Evolutionary conservation across 2,329 filamentous ascomycete genomes (phyloP).

Genomic region (Penicillium freii): DNA sequence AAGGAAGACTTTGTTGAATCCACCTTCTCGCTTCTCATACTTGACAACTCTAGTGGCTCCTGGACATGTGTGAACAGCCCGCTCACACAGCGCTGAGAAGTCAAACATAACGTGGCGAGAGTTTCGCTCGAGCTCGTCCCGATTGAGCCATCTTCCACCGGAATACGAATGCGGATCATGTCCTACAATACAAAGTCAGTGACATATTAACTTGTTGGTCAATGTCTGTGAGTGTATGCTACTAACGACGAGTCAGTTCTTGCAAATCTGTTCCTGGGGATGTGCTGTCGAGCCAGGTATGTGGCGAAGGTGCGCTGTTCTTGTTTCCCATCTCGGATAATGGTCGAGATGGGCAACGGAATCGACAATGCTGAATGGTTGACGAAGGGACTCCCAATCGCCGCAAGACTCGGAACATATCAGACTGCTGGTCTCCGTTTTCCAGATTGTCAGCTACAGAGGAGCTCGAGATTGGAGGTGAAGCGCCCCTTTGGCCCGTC

Average conservation of each 20-base stretch:
- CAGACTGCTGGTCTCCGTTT: background rate
- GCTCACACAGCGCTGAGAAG: conserved; percentile 41
- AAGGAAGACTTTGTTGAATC: conserved; percentile 48
- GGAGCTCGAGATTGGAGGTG: background rate
- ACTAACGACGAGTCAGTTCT: background rate
- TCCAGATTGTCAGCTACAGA: background rate
- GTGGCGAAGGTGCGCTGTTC: background rate
- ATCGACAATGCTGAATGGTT: background rate
- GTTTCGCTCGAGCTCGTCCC: conserved; percentile 39
- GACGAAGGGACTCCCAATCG: background rate
- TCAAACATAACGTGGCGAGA: conserved; percentile 43
- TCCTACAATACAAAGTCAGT: conserved; percentile 1
- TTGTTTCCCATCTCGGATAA: conserved; percentile 4
- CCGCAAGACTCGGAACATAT: background rate
- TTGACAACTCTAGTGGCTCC: conserved; percentile 35
- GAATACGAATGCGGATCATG: conserved; percentile 36
- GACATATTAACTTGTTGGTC: background rate
- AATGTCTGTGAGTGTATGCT: background rate
- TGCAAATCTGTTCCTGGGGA: background rate
- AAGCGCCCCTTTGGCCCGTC: too few relatives aligned
- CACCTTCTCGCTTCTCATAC: conserved; percentile 47
- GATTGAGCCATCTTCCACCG: conserved; percentile 40
- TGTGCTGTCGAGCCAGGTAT: background rate
- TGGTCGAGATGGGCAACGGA: background rate
- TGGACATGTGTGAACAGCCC: conserved; percentile 36